Evolutionary conservation across 2,329 filamentous ascomycete species (phyloP).

Genomic region (Arthrobotrys entomopaga): DNA sequence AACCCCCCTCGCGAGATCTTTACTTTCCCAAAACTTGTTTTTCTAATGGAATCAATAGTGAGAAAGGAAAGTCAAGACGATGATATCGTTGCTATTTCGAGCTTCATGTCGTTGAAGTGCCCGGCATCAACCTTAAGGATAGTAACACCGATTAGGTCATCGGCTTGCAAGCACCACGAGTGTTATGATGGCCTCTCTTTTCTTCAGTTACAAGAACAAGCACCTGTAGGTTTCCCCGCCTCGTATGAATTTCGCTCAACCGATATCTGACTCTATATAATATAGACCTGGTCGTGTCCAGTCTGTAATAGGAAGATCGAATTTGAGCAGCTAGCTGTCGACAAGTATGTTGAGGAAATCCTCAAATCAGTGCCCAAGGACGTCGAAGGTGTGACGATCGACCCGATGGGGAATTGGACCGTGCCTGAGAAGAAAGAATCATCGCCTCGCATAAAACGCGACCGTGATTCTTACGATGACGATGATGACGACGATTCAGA

Average conservation of each 20-base stretch:
- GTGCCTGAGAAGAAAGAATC: constrained; percentile 59
- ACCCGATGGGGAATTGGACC: constrained; percentile 84
- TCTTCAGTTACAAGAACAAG: constrained; percentile 92
- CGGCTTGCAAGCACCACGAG: constrained; percentile 85
- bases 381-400: constrained; percentile 86
- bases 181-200: constrained; percentile 96
- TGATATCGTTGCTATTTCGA: constrained; percentile 88
- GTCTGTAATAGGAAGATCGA: constrained; percentile 86
- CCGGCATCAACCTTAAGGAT: constrained; percentile 88
- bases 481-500: constrained; percentile 39
- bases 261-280: not conserved
- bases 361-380: constrained; percentile 75
- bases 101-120: constrained; percentile 89
- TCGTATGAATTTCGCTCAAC: too few species aligned
- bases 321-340: constrained; percentile 84
- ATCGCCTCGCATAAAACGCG: constrained; percentile 42
- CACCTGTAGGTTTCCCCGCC: constrained; percentile 67
- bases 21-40: constrained; percentile 18
- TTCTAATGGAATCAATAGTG: constrained; percentile 67
- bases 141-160: constrained; percentile 79
- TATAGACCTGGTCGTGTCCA: constrained; percentile 86
- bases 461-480: constrained; percentile 27
- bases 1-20: not conserved
- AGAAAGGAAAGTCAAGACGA: constrained; percentile 76
- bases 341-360: constrained; percentile 93